Evolutionary conservation across 73 alveolate genomes (phyloP), one percentile per base, ranked within the genome.

Genomic region (Symbiodinium natans): DNA sequence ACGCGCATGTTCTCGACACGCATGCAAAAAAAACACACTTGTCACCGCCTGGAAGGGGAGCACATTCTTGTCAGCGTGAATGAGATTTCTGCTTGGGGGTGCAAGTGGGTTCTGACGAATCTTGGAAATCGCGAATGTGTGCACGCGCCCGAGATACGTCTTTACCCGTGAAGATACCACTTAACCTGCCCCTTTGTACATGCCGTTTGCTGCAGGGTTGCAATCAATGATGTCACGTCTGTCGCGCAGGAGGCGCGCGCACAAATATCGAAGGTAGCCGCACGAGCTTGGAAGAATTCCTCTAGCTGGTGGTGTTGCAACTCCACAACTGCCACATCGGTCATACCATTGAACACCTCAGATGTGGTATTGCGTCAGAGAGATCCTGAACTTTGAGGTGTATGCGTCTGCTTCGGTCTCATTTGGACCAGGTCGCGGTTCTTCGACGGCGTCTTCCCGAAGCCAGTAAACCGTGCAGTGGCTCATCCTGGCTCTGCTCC

Each of bases 211-310:
- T 15, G 40, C 85, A 31, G 17, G 36, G 95, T 25, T 46, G 33
- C 95, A 33, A 89, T 89, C 95, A 89, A 89, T 17, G 95, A 89
- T 15, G 74, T 89, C 39, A 89, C 95, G 40, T 89, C 74, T 40
- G 86, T n/a, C 8, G 95, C 52, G 86, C 87, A 46, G 3, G 85
- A 39, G 25, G 95, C 34, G 34, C 95, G 95, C 7, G 95, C 95
- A 11, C 95, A 59, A n/a, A 89, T 89, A 46, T 89, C 95, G 73
- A 89, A 89, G 46, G 89, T 71, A 7, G 97, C 97, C 2, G 97
- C 88, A 3, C 88, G 42, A 29, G 97, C 97, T 41, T 74, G 86
- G 54, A 90, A 90, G 97, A 90, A 73, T 40, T 90, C 97, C 56
- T 90, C 97, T 40, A 90, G 88, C 83, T 90, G 97, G 83, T 73